Evolutionary conservation across 2,329 filamentous ascomycete species (phyloP).

Genomic region (Verticillium albo-atrum): DNA sequence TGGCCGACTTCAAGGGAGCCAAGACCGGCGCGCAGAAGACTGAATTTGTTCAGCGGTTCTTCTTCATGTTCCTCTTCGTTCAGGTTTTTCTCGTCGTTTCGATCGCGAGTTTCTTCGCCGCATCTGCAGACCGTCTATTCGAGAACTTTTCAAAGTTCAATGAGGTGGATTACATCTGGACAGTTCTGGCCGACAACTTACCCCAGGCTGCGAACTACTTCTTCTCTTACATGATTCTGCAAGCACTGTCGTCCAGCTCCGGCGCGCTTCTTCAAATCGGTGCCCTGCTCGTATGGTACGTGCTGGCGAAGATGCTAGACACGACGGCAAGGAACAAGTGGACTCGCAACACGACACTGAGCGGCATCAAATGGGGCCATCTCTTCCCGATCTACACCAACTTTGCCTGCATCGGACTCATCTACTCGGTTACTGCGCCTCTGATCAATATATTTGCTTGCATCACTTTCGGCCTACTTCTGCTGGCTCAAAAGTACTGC

Average conservation of each 20-base stretch:
- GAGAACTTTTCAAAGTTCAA: constrained; percentile 32
- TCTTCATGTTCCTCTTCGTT: constrained; percentile 91
- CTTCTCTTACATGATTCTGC: constrained; percentile 97
- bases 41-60: constrained; percentile 85
- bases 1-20: constrained; percentile 71
- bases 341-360: constrained; percentile 73
- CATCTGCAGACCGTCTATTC: constrained; percentile 60
- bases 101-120: constrained; percentile 67
- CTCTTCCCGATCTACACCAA: constrained; percentile 98
- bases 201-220: constrained; percentile 93
- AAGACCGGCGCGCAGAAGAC: constrained; percentile 77
- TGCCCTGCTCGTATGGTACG: constrained; percentile 74
- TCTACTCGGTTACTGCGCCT: constrained; percentile 86
- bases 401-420: constrained; percentile 84
- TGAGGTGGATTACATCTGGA: constrained; percentile 59
- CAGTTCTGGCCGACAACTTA: constrained; percentile 70
- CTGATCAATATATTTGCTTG: constrained; percentile 91
- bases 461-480: constrained; percentile 85
- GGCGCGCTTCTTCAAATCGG: constrained; percentile 81
- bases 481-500: constrained; percentile 94
- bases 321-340: constrained; percentile 81
- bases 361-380: constrained; percentile 79
- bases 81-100: constrained; percentile 93
- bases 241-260: constrained; percentile 85
- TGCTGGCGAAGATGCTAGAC: constrained; percentile 77